phyloP scores from a whole-genome alignment of 495 filamentous ascomycete species.

The Aspergillus ostianus region DNA sequence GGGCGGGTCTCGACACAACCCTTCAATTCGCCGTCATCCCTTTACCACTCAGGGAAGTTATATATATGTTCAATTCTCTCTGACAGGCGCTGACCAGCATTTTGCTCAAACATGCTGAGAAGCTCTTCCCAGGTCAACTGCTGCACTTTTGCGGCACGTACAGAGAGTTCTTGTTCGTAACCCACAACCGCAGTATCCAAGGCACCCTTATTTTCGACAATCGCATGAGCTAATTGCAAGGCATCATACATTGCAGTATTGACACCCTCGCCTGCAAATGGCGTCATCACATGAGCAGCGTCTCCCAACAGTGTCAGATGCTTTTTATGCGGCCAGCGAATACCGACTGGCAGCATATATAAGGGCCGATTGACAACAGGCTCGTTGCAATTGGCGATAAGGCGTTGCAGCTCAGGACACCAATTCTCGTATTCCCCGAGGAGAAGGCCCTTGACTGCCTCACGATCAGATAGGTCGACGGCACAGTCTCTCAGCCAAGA shows the following conservation, averaged over 20 bases:
- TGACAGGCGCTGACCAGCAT: too few species aligned
- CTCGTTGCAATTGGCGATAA: constrained; percentile 38
- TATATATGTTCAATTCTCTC: too few species aligned
- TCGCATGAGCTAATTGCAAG: constrained; percentile 44
- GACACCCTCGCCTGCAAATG: constrained; percentile 59
- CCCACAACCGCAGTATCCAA: background rate
- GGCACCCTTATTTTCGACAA: constrained; percentile 14
- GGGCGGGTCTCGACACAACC: too few species aligned
- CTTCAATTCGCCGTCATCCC: too few species aligned
- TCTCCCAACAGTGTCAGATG: constrained; percentile 58
- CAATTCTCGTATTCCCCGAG: constrained; percentile 33
- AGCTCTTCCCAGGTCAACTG: background rate
- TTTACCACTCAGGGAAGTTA: too few species aligned
- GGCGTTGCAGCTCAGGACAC: constrained; percentile 32
- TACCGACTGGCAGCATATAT: constrained; percentile 53
- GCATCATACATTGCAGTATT: constrained; percentile 60
- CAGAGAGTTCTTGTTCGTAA: background rate
- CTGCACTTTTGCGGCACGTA: background rate
- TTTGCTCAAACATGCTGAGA: background rate
- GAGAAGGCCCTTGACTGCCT: constrained; percentile 29
- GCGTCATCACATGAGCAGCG: constrained; percentile 62
- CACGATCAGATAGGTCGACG: constrained; percentile 23
- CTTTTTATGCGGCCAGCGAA: constrained; percentile 41
- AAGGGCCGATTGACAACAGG: constrained; percentile 29
- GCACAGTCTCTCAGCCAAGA: constrained; percentile 29